Conservation (phyloP, 306 rosid species). For the Hippophae tibetana region DNA sequence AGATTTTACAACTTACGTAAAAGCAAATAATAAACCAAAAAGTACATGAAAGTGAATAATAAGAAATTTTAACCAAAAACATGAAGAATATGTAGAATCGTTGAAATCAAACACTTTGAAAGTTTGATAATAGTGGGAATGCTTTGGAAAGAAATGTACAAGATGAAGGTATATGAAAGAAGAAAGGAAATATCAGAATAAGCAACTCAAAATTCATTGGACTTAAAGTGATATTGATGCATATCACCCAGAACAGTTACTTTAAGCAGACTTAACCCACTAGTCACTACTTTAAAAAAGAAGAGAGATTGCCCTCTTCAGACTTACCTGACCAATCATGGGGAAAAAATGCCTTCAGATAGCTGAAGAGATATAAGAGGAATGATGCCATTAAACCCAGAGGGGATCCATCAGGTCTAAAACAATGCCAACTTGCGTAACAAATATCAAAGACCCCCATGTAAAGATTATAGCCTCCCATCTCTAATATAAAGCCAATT, state of each 20-base stretch:
- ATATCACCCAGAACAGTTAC: background rate
- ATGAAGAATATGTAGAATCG: too few species aligned
- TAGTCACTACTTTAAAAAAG: background rate
- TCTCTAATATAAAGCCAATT: constrained; percentile 6
- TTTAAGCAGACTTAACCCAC: background rate
- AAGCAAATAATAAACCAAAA: too few species aligned
- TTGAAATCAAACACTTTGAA: too few species aligned
- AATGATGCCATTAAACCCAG: constrained; percentile 19
- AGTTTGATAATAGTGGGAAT: too few species aligned
- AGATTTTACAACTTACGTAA: too few species aligned
- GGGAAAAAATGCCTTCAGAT: constrained; percentile 16
- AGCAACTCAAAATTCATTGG: background rate
- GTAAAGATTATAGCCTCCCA: constrained; percentile 11
- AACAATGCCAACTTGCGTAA: constrained; percentile 7
- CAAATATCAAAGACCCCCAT: constrained; percentile 6
- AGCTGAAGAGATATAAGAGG: constrained; percentile 14
- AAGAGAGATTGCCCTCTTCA: background rate
- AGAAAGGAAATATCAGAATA: background rate
- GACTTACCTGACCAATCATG: constrained; percentile 18
- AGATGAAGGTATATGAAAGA: too few species aligned
- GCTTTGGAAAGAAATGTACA: too few species aligned
- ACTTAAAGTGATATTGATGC: background rate
- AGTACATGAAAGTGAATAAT: too few species aligned
- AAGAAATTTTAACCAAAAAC: too few species aligned
- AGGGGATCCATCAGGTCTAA: constrained; percentile 13